Base-by-base conservation (phyloP, 2,329 filamentous ascomycete genomes). In the Curvularia spicifera region DNA sequence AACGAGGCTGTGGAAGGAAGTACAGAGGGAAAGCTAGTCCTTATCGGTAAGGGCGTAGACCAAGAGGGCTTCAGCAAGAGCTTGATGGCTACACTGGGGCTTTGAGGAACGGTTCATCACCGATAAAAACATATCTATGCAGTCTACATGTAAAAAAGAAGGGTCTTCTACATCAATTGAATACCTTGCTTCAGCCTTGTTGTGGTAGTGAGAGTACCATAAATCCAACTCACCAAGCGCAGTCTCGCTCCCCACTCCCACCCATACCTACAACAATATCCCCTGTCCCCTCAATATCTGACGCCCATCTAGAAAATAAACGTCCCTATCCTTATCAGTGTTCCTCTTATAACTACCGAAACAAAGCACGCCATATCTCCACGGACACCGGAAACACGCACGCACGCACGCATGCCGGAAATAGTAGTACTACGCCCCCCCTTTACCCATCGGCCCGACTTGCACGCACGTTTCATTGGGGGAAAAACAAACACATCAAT, bases 1-100 rank as follows among this genome's bases (percentile, higher is more conserved):
- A 43, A 44, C n/a, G 18, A 58, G 13, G 29, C 33, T 3, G 43
- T 20, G 0, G 29, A 39, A 0, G 48, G 22, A 0, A 53, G 15
- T 2, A 51, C 52, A 1, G 65, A 69, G 26, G 68, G 69, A 5
- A 76, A 75, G 22, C 31, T 76, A 44, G 73, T 76, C 13, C 56
- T 76, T 1, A 75, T 76, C 29, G 73, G 73, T 4, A 69, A 57
- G 24, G 67, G 66, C 0, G 68, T 76, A 1, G 67, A 66, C 40
- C 71, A 75, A 35, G 39, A 51, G 4, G 65, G 40, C 0, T 59
- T 70, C 12, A 54, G 20, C 42, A 31, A 47, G 31, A 65, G 68
- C 47, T 45, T 70, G 39, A 5, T 63, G 20, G 33, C 22, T 12
- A 56, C 53, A 6, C 37, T 59, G 35, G 55, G 45, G n/a, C 5